Base-by-base conservation (phyloP, 495 filamentous ascomycete species). In the Trichoderma erinaceum region DNA sequence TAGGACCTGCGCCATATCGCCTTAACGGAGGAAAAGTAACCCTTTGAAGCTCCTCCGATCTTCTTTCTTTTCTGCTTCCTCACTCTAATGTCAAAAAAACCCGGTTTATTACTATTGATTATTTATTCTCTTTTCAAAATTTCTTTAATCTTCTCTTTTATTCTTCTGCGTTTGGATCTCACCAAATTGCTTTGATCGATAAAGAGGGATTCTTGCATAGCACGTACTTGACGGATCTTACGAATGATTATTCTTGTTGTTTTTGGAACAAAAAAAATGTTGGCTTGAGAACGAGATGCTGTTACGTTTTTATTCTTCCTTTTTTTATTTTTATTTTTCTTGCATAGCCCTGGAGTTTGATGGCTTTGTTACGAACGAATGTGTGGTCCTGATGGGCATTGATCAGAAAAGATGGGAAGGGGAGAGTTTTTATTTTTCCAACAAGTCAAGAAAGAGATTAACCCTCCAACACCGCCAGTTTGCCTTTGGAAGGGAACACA, bases 181-280 rank as follows among this genome's bases (percentile, higher is more conserved):
- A 25, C 27, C 56, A 25, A 13, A 21, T 32, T 61, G 56, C 27
- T 32, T 61, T 29, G 12, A 21, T 25, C 56, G 56, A 25, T 25
- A 25, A 61, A 61, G 16, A 38, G 48, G 48, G 56, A 61, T 29
- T 61, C 56, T 61, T 61, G 56, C 56, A 61, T 61, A 61, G 56
- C 56, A 61, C 27, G 56, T 32, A 32, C 27, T 61, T 32, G 56
- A 61, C 29, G 56, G 56, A 61, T 61, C 35, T 61, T 18, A 61
- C 25, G 56, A 61, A 61, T 61, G 56, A 61, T 61, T 56, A 38
- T 5, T 3, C 10, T 61, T 18, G 25, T 61, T 32, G 6, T 32
- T 61, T 61, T 61, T 61, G 23, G 25, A 32, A 29, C 10, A 27
- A 32, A 32, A 32, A 27, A 32, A 32, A 32, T 32, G 56, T 61